phyloP scores from a whole-genome alignment of 768 basidiomycete genomes.

The Suillus alpinus region DNA sequence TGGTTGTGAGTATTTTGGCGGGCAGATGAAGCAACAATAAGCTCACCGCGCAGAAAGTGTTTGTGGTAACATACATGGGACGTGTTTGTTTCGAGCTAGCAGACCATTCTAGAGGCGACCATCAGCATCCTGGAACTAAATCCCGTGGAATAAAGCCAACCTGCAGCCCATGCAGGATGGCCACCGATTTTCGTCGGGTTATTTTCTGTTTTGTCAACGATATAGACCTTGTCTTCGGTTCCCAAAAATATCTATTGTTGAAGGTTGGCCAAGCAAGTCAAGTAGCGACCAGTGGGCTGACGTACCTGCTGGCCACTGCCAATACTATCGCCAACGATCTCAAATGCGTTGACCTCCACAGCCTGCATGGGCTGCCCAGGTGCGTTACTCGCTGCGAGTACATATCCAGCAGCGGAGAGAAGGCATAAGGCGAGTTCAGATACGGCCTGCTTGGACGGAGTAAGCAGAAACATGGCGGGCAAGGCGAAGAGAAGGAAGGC shows the following conservation, averaged over 20 bases:
- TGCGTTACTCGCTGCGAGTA: conserved; percentile 8
- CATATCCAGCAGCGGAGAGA: conserved; percentile 5
- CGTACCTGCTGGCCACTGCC: conserved; percentile 75
- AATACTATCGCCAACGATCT: conserved; percentile 67
- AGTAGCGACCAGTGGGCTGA: background rate
- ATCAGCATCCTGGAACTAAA: background rate
- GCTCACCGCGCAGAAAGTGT: conserved; percentile 79
- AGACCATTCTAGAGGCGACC: conserved; percentile 44
- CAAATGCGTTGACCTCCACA: conserved; percentile 52
- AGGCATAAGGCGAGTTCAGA: conserved; percentile 1
- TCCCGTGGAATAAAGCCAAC: conserved; percentile 20
- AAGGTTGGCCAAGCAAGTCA: background rate
- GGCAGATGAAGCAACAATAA: background rate
- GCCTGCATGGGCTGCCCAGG: conserved; percentile 52
- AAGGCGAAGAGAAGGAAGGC: background rate
- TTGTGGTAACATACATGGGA: conserved; percentile 74
- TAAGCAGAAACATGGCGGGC: background rate
- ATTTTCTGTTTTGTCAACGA: conserved; percentile 80
- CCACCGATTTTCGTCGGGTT: conserved; percentile 63
- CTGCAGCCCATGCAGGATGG: conserved; percentile 75
- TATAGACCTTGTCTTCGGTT: conserved; percentile 47
- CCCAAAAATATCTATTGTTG: conserved; percentile 40
- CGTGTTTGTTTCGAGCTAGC: conserved; percentile 54
- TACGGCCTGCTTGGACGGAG: background rate
- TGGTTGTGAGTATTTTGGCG: background rate